Evolutionary conservation across 352 stramenopile species (phyloP).

Genomic region (Blastocystis sp.): DNA sequence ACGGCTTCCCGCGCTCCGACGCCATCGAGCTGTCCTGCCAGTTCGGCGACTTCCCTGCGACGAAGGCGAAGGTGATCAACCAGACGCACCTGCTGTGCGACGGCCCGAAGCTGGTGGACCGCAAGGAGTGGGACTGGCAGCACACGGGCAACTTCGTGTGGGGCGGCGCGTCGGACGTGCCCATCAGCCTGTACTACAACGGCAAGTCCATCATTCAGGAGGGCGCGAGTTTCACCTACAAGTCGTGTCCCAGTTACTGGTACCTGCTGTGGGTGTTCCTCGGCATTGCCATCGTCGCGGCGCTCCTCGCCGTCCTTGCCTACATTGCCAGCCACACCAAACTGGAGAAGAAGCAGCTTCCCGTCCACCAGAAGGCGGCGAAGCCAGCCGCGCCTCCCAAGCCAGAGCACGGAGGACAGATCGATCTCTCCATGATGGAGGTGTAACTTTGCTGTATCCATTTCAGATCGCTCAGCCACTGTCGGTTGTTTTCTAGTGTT

Average conservation of each 20-base stretch:
- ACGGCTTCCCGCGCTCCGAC: conserved; percentile 41
- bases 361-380: neutral
- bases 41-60: conserved; percentile 42
- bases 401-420: conserved; percentile 49
- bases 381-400: conserved; percentile 51
- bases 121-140: conserved; percentile 46
- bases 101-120: conserved; percentile 61
- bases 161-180: conserved; percentile 42
- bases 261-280: conserved; percentile 66
- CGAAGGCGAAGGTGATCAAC: conserved; percentile 43
- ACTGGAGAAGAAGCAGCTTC: conserved; percentile 41
- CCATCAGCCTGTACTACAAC: conserved; percentile 55
- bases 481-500: conserved; percentile 60
- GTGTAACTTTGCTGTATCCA: conserved; percentile 57
- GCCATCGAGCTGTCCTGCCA: conserved; percentile 34
- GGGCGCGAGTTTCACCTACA: conserved; percentile 42
- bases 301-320: conserved; percentile 50
- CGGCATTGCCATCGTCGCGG: conserved; percentile 42
- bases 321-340: conserved; percentile 64
- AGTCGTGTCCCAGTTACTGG: conserved; percentile 41
- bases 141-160: conserved; percentile 62
- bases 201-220: conserved; percentile 42
- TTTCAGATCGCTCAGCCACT: neutral
- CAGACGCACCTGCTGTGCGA: conserved; percentile 62
- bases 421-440: conserved; percentile 65